Conservation (phyloP, 108 stramenopile species). For the Ochromonas danica region DNA sequence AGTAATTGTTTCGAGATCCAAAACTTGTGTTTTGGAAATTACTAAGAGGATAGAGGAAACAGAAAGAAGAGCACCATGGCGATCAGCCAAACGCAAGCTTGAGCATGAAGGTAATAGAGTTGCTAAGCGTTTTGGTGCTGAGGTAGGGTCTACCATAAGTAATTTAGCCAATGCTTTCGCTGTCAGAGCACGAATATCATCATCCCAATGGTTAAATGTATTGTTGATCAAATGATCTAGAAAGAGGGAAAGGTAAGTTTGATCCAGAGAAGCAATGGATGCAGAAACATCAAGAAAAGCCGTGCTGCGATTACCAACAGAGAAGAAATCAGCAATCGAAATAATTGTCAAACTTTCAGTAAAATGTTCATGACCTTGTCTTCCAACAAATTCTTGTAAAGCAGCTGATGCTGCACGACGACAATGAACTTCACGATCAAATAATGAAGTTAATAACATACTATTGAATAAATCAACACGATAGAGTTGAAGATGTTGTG, state of each 20-base stretch:
- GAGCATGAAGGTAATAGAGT: not conserved
- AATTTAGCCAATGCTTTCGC: constrained; percentile 69
- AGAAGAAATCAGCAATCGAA: constrained; percentile 90
- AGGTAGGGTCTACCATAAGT: constrained; percentile 63
- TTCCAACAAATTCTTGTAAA: constrained; percentile 80
- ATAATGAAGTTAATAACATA: constrained; percentile 81
- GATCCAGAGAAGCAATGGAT: constrained; percentile 68
- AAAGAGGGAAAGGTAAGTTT: constrained; percentile 72
- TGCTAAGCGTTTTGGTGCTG: not conserved
- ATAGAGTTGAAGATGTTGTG: constrained; percentile 66
- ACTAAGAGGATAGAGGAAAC: constrained; percentile 38
- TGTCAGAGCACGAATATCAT: constrained; percentile 70
- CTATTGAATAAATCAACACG: constrained; percentile 66
- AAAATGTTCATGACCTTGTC: constrained; percentile 73
- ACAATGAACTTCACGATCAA: constrained; percentile 96
- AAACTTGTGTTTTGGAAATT: constrained; percentile 36
- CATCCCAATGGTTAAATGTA: constrained; percentile 89
- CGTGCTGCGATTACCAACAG: constrained; percentile 82
- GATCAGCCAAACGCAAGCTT: constrained; percentile 29
- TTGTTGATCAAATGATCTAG: constrained; percentile 67
- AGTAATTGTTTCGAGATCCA: not conserved
- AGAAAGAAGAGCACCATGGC: constrained; percentile 48
- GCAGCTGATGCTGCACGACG: constrained; percentile 95
- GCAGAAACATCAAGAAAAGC: constrained; percentile 71
- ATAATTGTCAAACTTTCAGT: constrained; percentile 88